Percentiles rank a stretch among this genome's conserved stretches.
Conservation (phyloP, 345 rosid species). For the Limnanthes douglasii region DNA sequence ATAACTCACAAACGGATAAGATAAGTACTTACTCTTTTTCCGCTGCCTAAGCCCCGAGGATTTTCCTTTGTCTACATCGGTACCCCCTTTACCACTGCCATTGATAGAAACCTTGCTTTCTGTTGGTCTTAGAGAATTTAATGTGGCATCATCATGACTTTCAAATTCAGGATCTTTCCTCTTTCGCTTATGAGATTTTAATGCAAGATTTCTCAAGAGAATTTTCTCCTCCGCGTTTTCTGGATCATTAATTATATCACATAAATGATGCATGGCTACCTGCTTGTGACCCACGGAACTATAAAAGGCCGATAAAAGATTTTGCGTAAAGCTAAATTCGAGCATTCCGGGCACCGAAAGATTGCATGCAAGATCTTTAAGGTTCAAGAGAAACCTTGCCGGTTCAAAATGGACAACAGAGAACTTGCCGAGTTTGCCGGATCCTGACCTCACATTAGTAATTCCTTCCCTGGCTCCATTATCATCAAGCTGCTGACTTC, state of each 20-base stretch:
- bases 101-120: slow-evolving; percentile 3
- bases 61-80: slow-evolving; percentile 1
- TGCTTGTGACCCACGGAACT: slow-evolving; percentile 33
- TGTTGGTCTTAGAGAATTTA: slow-evolving; percentile 5
- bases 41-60: slow-evolving; percentile 34
- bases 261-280: slow-evolving; percentile 33
- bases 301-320: slow-evolving; percentile 41
- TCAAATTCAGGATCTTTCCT: slow-evolving; percentile 12
- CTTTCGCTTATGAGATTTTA: slow-evolving; percentile 20
- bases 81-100: slow-evolving; percentile 3
- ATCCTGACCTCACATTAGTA: slow-evolving; percentile 3
- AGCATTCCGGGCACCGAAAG: slow-evolving; percentile 25
- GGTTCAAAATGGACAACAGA: slow-evolving; percentile 33
- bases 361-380: slow-evolving; percentile 35
- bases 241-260: slow-evolving; percentile 12
- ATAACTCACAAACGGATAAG: slow-evolving; percentile 45
- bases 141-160: slow-evolving; percentile 7
- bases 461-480: slow-evolving; percentile 3
- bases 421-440: slow-evolving; percentile 20
- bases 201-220: slow-evolving; percentile 10
- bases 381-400: slow-evolving; percentile 26
- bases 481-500: slow-evolving; percentile 6
- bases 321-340: slow-evolving; percentile 28
- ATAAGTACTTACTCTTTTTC: slow-evolving; percentile 58
- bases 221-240: slow-evolving; percentile 9